These are phyloP conservation scores for Rhynchosporium graminicola DNA, from an alignment of 2,329 filamentous ascomycete genomes.

Conservation along the genomic window DNA sequence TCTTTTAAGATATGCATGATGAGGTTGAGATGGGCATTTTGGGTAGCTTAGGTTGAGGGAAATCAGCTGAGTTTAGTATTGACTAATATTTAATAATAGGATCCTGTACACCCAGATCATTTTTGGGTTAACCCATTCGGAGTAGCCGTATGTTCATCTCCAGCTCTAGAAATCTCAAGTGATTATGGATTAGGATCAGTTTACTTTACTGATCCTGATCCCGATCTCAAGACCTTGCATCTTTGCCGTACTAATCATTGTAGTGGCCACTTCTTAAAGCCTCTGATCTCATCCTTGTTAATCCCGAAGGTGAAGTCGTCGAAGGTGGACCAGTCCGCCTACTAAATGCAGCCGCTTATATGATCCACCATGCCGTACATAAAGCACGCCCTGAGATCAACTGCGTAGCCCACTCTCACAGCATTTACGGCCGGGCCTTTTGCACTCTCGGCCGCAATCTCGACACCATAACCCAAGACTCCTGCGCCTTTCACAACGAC, in stretches of 20 bases:
- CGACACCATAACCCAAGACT: conserved; percentile 60
- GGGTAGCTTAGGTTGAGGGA: not conserved
- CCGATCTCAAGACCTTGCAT: too few species aligned
- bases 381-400: conserved; percentile 58
- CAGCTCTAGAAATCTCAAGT: too few species aligned
- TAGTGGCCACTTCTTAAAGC: conserved; percentile 51
- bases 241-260: too few species aligned
- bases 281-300: conserved; percentile 68
- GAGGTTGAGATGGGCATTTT: not conserved
- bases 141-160: conserved; percentile 26
- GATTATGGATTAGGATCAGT: too few species aligned
- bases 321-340: conserved; percentile 53
- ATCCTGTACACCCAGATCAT: conserved; percentile 40
- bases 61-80: not conserved
- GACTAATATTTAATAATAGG: conserved; percentile 28
- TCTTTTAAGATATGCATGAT: not conserved
- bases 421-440: conserved; percentile 61
- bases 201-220: too few species aligned
- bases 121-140: conserved; percentile 43
- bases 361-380: conserved; percentile 62
- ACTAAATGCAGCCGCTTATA: conserved; percentile 49
- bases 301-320: conserved; percentile 61
- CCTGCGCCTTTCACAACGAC: conserved; percentile 53
- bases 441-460: conserved; percentile 60
- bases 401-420: conserved; percentile 60